Percentiles rank a stretch among this genome's conserved stretches.
Evolutionary conservation across 2,329 filamentous ascomycete genomes (phyloP).

Genomic region (Colletotrichum plurivorum): DNA sequence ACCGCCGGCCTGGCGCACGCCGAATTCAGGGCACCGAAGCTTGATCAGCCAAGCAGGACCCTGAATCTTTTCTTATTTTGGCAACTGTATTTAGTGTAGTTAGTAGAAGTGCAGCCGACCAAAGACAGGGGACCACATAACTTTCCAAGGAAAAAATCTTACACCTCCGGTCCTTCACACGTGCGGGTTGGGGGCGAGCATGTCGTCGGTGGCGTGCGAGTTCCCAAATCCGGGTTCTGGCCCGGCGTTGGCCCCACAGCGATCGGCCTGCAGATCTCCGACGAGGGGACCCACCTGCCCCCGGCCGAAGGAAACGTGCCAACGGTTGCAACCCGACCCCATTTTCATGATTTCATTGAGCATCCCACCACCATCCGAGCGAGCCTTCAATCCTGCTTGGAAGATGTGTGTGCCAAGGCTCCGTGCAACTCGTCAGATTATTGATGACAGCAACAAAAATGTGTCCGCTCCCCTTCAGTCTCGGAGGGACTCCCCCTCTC

Average conservation of each 20-base stretch:
- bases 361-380: neutral
- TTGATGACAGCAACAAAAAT: conserved; percentile 1
- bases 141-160: too few species aligned
- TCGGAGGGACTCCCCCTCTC: neutral
- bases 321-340: conserved; percentile 33
- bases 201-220: conserved; percentile 35
- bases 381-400: conserved; percentile 21
- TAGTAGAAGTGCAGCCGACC: too few species aligned
- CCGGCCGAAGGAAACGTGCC: conserved; percentile 20
- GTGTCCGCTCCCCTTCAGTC: neutral
- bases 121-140: too few species aligned
- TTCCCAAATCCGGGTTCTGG: conserved; percentile 34
- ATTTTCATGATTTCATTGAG: conserved; percentile 38
- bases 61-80: too few species aligned
- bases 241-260: conserved; percentile 19
- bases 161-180: neutral
- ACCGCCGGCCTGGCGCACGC: too few species aligned
- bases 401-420: neutral
- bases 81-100: too few species aligned
- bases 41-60: too few species aligned
- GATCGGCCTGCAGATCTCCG: conserved; percentile 38
- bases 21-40: too few species aligned
- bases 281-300: neutral
- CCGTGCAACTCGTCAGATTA: neutral
- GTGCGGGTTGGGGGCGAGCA: conserved; percentile 7